These are phyloP conservation scores for Haplosporangium sp. DNA, from an alignment of 371 early-diverging fungal species.

Conservation along the genomic window DNA sequence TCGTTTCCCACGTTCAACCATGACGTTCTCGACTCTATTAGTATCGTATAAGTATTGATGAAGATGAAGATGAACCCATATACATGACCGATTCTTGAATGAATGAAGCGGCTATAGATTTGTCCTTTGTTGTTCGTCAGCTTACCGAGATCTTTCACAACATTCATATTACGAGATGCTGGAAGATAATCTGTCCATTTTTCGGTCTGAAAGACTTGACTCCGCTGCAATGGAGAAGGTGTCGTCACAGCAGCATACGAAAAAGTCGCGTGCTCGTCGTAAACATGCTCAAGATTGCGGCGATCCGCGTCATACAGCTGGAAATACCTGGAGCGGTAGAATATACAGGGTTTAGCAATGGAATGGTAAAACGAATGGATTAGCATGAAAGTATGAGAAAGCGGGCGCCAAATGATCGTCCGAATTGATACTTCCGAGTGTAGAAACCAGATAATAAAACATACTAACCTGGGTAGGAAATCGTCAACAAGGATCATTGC, in stretches of 20 bases:
- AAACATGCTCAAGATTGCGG: slow-evolving; percentile 15
- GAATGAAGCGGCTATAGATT: background rate
- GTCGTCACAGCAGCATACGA: slow-evolving; percentile 12
- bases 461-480: no score
- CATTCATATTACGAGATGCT: slow-evolving; percentile 12
- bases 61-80: background rate
- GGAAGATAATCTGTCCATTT: slow-evolving; percentile 26
- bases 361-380: background rate
- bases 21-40: slow-evolving; percentile 14
- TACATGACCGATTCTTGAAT: background rate
- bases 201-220: slow-evolving; percentile 2
- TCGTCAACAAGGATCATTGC: no score
- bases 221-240: slow-evolving; percentile 10
- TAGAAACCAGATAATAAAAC: no score
- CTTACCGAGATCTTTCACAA: slow-evolving; percentile 27
- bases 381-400: slow-evolving; percentile 26
- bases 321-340: slow-evolving; percentile 21
- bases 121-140: background rate
- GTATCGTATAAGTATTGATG: background rate
- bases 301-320: slow-evolving; percentile 36
- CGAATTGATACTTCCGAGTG: no score
- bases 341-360: background rate
- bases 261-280: slow-evolving; percentile 31
- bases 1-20: slow-evolving; percentile 24
- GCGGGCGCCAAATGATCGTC: no score